Evolutionary conservation across 2,329 filamentous ascomycete genomes (phyloP), one percentile per base, ranked within the genome.

Genomic region (Byssoonygena ceratinophila): DNA sequence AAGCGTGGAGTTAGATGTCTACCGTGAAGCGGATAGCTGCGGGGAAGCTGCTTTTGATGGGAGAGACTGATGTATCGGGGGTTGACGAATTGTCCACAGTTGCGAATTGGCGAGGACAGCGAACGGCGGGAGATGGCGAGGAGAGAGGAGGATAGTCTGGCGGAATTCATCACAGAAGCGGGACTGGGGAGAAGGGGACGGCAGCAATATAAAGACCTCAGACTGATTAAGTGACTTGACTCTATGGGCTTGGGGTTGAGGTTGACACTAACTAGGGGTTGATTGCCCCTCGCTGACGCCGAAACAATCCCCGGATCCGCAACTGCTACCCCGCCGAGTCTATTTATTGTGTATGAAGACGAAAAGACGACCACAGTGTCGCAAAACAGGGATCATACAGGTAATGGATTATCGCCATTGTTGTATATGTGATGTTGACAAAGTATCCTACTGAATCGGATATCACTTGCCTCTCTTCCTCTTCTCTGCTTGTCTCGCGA

Each of bases 401-500:
- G 16, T n/a, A 39, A 39, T 6, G 36, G 14, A 20, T 9, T 39
- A n/a, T 6, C 5, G 18, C 16, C 4, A 18, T 14, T 34, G 14
- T 14, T 34, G 12, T 34, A 34, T 34, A 14, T 8, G 32, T 29
- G 27, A 29, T 29, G 4, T 29, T 29, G n/a, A n/a, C n/a, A n/a
- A n/a, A n/a, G n/a, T n/a, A n/a, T n/a, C n/a, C n/a, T n/a, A n/a
- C n/a, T n/a, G n/a, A n/a, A n/a, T n/a, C n/a, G n/a, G 34, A 20
- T 18, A 22, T 44, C 34, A 52, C 34, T 39, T 23, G 8, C 23
- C 32, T 12, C 23, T 12, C 22, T 52, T 46, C 23, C 50, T 14
- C 43, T 41, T 46, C 32, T 47, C 50, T 14, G 48, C 81, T 63
- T 77, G 74, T 1, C 85, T 85, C 1, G 91, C 91, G 25, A 96